Evolutionary conservation across 768 basidiomycete genomes (phyloP), one percentile per base, ranked within the genome.

Genomic region (Psilocybe subaeruginosa): DNA sequence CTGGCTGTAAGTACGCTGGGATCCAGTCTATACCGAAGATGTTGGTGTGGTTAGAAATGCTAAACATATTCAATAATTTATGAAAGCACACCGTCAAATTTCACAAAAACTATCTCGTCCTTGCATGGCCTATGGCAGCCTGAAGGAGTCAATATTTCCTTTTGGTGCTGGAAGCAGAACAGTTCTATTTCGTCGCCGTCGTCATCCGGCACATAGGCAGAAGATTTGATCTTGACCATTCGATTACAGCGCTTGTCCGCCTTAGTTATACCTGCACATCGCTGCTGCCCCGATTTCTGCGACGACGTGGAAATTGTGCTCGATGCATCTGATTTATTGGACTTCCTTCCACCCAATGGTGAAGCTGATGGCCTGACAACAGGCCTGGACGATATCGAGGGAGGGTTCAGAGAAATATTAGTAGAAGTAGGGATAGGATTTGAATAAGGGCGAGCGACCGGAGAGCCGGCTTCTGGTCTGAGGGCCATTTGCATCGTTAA

Each of bases 161-260:
- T 83, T 19, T 74, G 74, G 65, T 93, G 92, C 68, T 90, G 86
- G 70, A 78, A 77, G 65, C 90, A 92, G 71, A 86, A 92, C 16
- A 80, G 70, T 48, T 80, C 76, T 8, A 79, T 58, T 30, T 64
- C 67, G 29, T 67, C 71, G 16, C 78, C 74, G 41, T 68, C 69
- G 37, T 75, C 75, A 37, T 78, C 71, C 43, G 71, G 60, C 17
- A 60, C 64, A 19, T 63, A 49, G 16, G 64, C 63, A 2, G 69
- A 66, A 33, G 68, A 65, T 4, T 77, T 76, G 11, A 77, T 66
- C 65, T 86, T 89, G 39, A 91, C 82, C 61, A 74, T 77, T 57
- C 89, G 83, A 41, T 75, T 79, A 66, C 92, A 94, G 37, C 74
- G 84, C 64, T 81, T 83, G 8, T 85, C 88, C 12, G 82, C 76